Percentiles rank a stretch among this genome's conserved stretches.
Conservation (phyloP, 495 filamentous ascomycete genomes). For the Cercophora scortea region DNA sequence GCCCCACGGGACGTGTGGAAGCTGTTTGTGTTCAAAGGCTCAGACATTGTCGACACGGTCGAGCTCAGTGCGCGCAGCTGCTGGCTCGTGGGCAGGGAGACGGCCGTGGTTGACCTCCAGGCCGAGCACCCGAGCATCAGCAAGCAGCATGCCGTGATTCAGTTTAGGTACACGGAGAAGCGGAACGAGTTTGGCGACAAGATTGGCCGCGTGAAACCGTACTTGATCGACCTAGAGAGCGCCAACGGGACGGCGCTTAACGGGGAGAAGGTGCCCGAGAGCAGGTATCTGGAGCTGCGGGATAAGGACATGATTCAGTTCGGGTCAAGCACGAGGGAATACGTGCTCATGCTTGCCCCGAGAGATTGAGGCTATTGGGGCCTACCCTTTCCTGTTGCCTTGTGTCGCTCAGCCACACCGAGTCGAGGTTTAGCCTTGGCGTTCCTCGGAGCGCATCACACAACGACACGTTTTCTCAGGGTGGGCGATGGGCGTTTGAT, state of each 20-base stretch:
- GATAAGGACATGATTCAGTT: slow-evolving; percentile 87
- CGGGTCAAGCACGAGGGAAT: slow-evolving; percentile 79
- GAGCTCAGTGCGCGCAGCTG: slow-evolving; percentile 68
- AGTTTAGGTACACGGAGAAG: slow-evolving; percentile 80
- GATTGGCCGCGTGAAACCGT: slow-evolving; percentile 74
- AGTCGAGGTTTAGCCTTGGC: too few species aligned
- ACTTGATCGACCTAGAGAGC: slow-evolving; percentile 88
- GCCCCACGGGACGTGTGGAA: slow-evolving; percentile 73
- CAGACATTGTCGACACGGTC: slow-evolving; percentile 71
- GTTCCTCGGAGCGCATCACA: too few species aligned
- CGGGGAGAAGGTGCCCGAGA: slow-evolving; percentile 59
- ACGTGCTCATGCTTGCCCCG: slow-evolving; percentile 67
- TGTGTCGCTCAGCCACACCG: too few species aligned
- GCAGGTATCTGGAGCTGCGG: slow-evolving; percentile 76
- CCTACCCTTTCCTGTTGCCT: too few species aligned
- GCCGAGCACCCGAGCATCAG: slow-evolving; percentile 87
- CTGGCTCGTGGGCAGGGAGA: slow-evolving; percentile 84
- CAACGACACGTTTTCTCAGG: too few species aligned
- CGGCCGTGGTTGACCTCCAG: slow-evolving; percentile 69
- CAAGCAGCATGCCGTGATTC: slow-evolving; percentile 91
- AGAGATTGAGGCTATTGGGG: slow-evolving; percentile 11
- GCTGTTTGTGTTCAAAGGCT: slow-evolving; percentile 86
- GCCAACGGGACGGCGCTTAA: slow-evolving; percentile 87
- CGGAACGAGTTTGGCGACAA: slow-evolving; percentile 80
- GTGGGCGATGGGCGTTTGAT: too few species aligned